Evolutionary conservation across 2,329 filamentous ascomycete genomes (phyloP).

Genomic region (Alternaria atra): DNA sequence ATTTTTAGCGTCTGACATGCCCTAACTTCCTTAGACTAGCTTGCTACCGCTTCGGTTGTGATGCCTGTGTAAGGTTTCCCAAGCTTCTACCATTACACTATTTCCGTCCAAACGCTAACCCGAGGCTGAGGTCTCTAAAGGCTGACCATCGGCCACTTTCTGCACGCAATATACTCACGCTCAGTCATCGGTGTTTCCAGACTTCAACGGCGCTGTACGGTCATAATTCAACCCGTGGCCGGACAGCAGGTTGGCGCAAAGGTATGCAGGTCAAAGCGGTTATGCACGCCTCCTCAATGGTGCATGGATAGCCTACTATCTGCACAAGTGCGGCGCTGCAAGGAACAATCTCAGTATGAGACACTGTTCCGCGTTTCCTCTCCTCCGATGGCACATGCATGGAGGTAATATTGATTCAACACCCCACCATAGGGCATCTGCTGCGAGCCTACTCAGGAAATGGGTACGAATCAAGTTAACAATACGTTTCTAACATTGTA

Average conservation of each 20-base stretch:
- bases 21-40: conserved; percentile 4
- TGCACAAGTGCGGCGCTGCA: conserved; percentile 8
- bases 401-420: background rate
- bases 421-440: no score
- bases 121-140: conserved; percentile 2
- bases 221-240: background rate
- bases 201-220: background rate
- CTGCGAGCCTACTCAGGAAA: no score
- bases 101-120: background rate
- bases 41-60: conserved; percentile 8
- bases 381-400: background rate
- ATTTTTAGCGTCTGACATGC: conserved; percentile 28
- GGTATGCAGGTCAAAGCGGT: conserved; percentile 5
- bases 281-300: conserved; percentile 7
- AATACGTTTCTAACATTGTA: no score
- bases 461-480: no score
- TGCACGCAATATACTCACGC: background rate
- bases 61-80: conserved; percentile 12
- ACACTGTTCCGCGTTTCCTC: background rate
- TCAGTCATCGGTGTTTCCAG: background rate
- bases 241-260: background rate
- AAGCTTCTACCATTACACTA: conserved; percentile 15
- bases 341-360: background rate
- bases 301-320: background rate
- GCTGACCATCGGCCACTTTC: background rate